Conservation (phyloP, 2,329 filamentous ascomycete genomes). For the Aspergillus glaucus region DNA sequence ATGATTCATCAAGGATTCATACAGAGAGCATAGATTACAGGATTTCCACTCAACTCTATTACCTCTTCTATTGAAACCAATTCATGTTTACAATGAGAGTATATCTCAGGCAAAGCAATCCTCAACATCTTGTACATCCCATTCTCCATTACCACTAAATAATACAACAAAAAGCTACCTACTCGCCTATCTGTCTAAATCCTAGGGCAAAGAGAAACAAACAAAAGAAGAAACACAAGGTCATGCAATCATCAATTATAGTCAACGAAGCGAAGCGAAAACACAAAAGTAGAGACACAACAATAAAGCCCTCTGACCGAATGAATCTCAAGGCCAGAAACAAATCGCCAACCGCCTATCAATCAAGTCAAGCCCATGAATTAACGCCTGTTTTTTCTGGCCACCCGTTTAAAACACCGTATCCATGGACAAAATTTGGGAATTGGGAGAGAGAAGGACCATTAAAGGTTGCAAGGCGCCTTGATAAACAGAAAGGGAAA, state of each 20-base stretch:
- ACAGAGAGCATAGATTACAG: too few species aligned
- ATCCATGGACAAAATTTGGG: slow-evolving; percentile 11
- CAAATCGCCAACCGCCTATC: slow-evolving; percentile 1
- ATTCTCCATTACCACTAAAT: too few species aligned
- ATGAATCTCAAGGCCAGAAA: neutral
- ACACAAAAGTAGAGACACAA: slow-evolving; percentile 8
- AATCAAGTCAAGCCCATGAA: slow-evolving; percentile 3
- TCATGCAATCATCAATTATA: slow-evolving; percentile 25
- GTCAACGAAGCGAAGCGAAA: slow-evolving; percentile 6
- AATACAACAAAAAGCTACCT: neutral
- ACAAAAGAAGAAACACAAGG: neutral
- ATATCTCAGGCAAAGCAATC: too few species aligned
- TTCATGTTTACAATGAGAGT: too few species aligned
- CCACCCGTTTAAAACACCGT: slow-evolving; percentile 21
- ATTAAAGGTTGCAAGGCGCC: too few species aligned
- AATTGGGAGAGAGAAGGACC: neutral
- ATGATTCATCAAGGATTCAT: neutral
- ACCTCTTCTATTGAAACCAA: too few species aligned
- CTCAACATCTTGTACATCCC: too few species aligned
- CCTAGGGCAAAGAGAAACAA: neutral
- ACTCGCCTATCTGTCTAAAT: neutral
- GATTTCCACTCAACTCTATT: too few species aligned
- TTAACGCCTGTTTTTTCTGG: slow-evolving; percentile 16
- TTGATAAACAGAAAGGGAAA: slow-evolving; percentile 2
- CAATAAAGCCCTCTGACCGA: neutral